These are phyloP conservation scores for Cercospora beticola DNA, from an alignment of 2,329 filamentous ascomycete species.

Conservation along the genomic window DNA sequence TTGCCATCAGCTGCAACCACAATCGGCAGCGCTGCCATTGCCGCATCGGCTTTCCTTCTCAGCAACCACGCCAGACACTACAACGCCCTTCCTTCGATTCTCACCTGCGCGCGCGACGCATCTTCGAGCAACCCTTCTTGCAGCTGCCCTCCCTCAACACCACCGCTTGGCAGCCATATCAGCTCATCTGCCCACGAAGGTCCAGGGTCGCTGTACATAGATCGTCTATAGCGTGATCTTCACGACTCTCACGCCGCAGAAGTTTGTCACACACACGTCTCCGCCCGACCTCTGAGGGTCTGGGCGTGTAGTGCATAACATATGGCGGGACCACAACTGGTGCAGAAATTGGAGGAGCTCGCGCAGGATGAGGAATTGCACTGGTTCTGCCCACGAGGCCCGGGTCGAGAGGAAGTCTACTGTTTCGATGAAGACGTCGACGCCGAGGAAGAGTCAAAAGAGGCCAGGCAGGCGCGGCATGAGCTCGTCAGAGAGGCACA, in stretches of 20 bases:
- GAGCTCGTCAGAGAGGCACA: conserved; percentile 42
- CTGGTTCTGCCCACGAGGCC: conserved; percentile 50
- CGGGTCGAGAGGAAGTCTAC: conserved; percentile 36
- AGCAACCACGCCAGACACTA: neutral
- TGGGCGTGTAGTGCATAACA: neutral
- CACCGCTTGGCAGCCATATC: neutral
- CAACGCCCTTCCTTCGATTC: neutral
- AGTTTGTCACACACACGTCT: neutral
- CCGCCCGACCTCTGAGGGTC: neutral
- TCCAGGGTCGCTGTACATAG: neutral
- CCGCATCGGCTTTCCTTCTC: neutral
- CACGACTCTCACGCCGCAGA: neutral
- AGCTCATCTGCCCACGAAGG: neutral
- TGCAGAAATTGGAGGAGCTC: conserved; percentile 27
- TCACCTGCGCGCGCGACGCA: neutral
- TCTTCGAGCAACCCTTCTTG: neutral
- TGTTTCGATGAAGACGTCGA: conserved; percentile 51
- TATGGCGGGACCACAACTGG: conserved; percentile 22
- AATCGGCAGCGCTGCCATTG: neutral
- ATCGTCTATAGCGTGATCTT: neutral
- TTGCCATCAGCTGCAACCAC: neutral
- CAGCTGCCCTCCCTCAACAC: neutral
- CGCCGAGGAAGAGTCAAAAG: conserved; percentile 37
- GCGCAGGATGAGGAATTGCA: conserved; percentile 41
- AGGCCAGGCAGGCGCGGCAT: conserved; percentile 29